phyloP scores from a whole-genome alignment of 176 grass and related monocot species.

The Alloteropsis semialata region DNA sequence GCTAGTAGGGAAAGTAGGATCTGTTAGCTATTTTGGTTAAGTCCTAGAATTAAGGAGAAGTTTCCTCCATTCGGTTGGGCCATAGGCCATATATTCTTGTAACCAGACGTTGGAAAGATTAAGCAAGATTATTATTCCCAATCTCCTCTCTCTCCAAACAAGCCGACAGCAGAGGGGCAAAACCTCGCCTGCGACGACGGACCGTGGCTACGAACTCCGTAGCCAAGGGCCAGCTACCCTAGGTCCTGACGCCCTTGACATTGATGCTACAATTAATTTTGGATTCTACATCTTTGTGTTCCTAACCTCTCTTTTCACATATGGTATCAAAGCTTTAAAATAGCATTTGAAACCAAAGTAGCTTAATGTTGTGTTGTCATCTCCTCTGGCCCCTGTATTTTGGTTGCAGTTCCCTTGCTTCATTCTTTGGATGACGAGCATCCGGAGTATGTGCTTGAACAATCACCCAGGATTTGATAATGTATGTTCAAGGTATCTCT shows the following conservation, averaged over 20 bases:
- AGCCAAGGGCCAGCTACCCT: background rate
- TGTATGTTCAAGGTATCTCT: slow-evolving; percentile 59
- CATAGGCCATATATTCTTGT: background rate
- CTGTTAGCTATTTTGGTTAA: background rate
- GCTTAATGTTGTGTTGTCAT: background rate
- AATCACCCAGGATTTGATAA: slow-evolving; percentile 78
- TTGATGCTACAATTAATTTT: slow-evolving; percentile 1
- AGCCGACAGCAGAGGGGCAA: background rate
- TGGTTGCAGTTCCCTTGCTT: slow-evolving; percentile 68
- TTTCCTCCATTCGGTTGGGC: background rate
- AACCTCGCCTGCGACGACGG: background rate
- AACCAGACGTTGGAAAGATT: background rate
- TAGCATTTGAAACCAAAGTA: background rate
- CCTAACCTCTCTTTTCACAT: background rate
- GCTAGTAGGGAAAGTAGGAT: background rate
- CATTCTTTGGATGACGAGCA: slow-evolving; percentile 79
- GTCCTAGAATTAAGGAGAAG: background rate
- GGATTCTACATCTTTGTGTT: background rate
- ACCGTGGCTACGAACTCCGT: background rate
- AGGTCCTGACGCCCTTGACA: background rate
- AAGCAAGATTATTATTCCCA: background rate
- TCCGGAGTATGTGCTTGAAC: slow-evolving; percentile 75
- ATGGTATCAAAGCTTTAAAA: background rate
- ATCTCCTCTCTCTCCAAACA: background rate
- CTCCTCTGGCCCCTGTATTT: slow-evolving; percentile 15